phyloP scores from a whole-genome alignment of 768 basidiomycete genomes.

The Dacryopinax spathularia region DNA sequence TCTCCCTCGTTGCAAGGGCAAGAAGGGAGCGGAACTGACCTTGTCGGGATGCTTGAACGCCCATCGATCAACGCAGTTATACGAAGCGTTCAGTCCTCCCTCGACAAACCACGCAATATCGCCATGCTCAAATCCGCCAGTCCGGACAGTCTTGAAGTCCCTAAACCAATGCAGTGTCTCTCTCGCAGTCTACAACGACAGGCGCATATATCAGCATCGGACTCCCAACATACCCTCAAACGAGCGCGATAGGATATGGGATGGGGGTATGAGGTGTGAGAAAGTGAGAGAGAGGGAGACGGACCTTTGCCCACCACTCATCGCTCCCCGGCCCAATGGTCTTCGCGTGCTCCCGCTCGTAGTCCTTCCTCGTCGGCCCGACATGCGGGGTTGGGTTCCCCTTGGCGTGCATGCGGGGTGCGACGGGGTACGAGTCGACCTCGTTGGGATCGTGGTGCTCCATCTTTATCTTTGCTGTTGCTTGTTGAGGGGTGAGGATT shows the following conservation, averaged over 20 bases:
- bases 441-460: slow-evolving; percentile 15
- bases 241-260: no score
- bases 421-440: slow-evolving; percentile 49
- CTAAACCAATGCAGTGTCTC: slow-evolving; percentile 75
- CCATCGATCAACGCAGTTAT: slow-evolving; percentile 97
- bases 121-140: slow-evolving; percentile 70
- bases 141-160: slow-evolving; percentile 73
- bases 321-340: slow-evolving; percentile 68
- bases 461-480: slow-evolving; percentile 13
- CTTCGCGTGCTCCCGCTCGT: slow-evolving; percentile 47
- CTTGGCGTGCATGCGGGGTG: slow-evolving; percentile 47
- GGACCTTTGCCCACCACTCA: slow-evolving; percentile 75
- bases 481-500: slow-evolving; percentile 6
- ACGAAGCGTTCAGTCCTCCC: slow-evolving; percentile 79
- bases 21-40: slow-evolving; percentile 13
- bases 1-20: not conserved
- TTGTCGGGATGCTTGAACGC: slow-evolving; percentile 75
- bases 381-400: slow-evolving; percentile 60
- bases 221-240: not conserved
- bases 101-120: slow-evolving; percentile 96
- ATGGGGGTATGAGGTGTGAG: no score
- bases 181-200: slow-evolving; percentile 41
- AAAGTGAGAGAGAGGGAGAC: slow-evolving; percentile 11
- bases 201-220: not conserved
- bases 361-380: slow-evolving; percentile 64